phyloP scores from a whole-genome alignment of 306 rosid species.

The Quercus glauca region DNA sequence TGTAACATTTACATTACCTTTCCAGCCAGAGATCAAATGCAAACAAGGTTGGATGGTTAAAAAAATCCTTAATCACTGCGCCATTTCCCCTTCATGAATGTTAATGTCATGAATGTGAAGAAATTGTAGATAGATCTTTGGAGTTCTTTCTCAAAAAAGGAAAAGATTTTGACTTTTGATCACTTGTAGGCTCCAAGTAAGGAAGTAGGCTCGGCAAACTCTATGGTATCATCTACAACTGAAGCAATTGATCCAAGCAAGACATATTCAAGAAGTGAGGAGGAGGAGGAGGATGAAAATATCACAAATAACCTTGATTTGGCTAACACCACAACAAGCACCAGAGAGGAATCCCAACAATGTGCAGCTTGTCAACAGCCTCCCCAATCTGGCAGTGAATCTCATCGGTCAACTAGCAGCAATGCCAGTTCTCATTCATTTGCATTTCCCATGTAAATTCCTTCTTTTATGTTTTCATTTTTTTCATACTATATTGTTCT shows the following conservation, averaged over 20 bases:
- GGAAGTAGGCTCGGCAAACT: slow-evolving; percentile 26
- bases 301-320: slow-evolving; percentile 19
- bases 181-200: slow-evolving; percentile 34
- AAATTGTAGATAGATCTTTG: background rate
- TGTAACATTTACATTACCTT: too few relatives aligned
- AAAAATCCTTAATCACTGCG: background rate
- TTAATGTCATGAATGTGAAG: background rate
- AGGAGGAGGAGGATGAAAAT: slow-evolving; percentile 25
- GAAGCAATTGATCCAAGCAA: slow-evolving; percentile 18
- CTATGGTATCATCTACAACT: slow-evolving; percentile 3
- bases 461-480: background rate
- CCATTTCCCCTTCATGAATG: background rate
- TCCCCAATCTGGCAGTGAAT: slow-evolving; percentile 25
- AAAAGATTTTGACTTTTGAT: background rate
- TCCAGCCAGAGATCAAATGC: too few relatives aligned
- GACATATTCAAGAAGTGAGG: background rate
- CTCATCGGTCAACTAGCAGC: slow-evolving; percentile 62
- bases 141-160: background rate
- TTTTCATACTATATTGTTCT: background rate
- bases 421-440: slow-evolving; percentile 66
- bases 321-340: slow-evolving; percentile 6
- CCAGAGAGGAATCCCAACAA: slow-evolving; percentile 28
- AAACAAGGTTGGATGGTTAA: too few relatives aligned
- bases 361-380: slow-evolving; percentile 16
- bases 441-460: slow-evolving; percentile 68